These are phyloP conservation scores for Penicillium samsonianum DNA, from an alignment of 495 filamentous ascomycete species.

Conservation along the genomic window DNA sequence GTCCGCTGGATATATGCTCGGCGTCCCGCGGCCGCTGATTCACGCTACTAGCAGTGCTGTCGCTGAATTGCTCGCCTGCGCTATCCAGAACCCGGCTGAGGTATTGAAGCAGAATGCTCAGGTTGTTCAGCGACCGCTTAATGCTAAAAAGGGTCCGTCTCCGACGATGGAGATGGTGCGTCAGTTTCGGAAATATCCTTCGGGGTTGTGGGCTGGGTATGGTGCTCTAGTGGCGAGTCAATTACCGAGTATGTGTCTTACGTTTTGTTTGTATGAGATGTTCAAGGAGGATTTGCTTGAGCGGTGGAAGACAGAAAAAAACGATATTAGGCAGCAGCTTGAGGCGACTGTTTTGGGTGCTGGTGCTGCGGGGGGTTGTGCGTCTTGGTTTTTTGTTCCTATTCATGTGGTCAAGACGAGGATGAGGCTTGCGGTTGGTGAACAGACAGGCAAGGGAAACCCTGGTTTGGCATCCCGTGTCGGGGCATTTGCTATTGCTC, in stretches of 20 bases:
- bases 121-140: slow-evolving; percentile 3
- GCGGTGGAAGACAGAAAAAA: neutral
- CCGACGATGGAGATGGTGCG: slow-evolving; percentile 5
- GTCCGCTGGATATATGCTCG: slow-evolving; percentile 10
- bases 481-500: slow-evolving; percentile 7
- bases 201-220: slow-evolving; percentile 13
- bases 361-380: slow-evolving; percentile 8
- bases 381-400: slow-evolving; percentile 17
- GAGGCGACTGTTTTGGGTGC: slow-evolving; percentile 8
- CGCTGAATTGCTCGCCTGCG: slow-evolving; percentile 10
- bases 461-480: neutral
- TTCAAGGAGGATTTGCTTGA: slow-evolving; percentile 13
- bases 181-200: slow-evolving; percentile 3
- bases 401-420: slow-evolving; percentile 16
- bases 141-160: neutral
- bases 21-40: slow-evolving; percentile 4
- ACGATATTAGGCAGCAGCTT: neutral
- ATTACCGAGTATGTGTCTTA: slow-evolving; percentile 14
- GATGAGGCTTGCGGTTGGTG: slow-evolving; percentile 16
- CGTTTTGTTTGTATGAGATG: slow-evolving; percentile 16
- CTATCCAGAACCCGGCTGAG: slow-evolving; percentile 14
- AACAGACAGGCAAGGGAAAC: neutral
- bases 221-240: slow-evolving; percentile 12
- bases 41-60: slow-evolving; percentile 12
- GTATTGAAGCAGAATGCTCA: slow-evolving; percentile 21